phyloP scores from a whole-genome alignment of 139 green algal species.

The Eudorina sp. region DNA sequence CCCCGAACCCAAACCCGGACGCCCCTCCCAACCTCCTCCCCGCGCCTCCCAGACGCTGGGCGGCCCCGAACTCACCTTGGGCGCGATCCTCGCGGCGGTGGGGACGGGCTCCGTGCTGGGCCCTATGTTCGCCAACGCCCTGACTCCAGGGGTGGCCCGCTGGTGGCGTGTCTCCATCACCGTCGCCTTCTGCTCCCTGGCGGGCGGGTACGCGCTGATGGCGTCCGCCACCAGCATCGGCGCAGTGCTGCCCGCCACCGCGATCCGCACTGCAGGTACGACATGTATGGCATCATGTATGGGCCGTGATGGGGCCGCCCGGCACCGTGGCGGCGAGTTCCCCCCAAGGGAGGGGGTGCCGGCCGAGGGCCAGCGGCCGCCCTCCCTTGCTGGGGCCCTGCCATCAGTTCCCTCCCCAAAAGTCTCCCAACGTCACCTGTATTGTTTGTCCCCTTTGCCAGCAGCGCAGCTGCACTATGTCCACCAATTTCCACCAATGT shows the following conservation, averaged over 20 bases:
- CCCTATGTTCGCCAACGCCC: conserved; percentile 6
- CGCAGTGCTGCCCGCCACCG: background rate
- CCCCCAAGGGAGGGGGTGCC: no score
- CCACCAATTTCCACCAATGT: no score
- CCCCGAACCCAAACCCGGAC: no score
- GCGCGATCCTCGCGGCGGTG: conserved; percentile 33
- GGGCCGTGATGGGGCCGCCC: no score
- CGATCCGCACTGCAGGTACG: conserved; percentile 5
- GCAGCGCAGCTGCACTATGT: no score
- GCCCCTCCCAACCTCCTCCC: background rate
- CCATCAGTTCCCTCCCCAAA: no score
- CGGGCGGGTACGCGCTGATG: background rate
- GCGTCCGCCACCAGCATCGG: background rate
- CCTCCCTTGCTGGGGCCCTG: no score
- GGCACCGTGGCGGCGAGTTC: no score
- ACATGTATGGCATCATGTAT: no score
- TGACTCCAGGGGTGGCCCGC: background rate
- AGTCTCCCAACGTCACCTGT: no score
- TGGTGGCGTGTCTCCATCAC: conserved; percentile 33
- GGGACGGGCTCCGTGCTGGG: conserved; percentile 25
- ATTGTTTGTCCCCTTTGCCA: no score
- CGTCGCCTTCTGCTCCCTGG: background rate
- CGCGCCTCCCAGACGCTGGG: background rate
- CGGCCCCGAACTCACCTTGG: conserved; percentile 23
- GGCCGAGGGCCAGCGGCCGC: no score